Percentiles rank a stretch among this genome's conserved stretches.
phyloP scores from a whole-genome alignment of 2,329 filamentous ascomycete species.

The Phoma sp. region DNA sequence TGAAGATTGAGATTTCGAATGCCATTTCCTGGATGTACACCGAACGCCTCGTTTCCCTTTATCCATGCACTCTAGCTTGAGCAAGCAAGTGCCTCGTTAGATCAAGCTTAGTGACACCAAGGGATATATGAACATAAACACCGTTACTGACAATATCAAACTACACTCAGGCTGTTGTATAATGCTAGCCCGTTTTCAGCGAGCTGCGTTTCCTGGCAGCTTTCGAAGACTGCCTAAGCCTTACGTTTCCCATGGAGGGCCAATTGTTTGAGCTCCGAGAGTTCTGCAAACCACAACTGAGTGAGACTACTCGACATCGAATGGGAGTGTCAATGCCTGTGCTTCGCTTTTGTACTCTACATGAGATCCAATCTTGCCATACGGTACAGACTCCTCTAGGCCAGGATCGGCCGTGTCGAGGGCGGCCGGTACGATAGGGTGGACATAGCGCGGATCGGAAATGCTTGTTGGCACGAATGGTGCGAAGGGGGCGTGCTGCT shows the following conservation, averaged over 20 bases:
- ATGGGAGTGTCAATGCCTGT: neutral
- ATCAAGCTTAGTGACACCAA: neutral
- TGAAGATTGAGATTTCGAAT: neutral
- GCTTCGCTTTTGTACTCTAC: neutral
- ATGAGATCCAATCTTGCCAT: neutral
- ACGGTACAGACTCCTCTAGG: too few relatives aligned
- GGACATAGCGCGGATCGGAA: neutral
- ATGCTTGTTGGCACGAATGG: neutral
- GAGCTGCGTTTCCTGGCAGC: neutral
- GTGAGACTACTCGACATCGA: neutral
- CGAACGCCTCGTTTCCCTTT: neutral
- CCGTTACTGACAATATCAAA: neutral
- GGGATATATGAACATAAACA: neutral
- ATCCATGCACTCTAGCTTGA: neutral
- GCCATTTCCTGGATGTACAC: neutral
- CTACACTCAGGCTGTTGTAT: neutral
- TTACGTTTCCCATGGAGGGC: conserved; percentile 4
- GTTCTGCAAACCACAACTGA: neutral
- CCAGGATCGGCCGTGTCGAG: neutral
- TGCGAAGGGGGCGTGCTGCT: conserved; percentile 15
- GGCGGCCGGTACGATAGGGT: neutral
- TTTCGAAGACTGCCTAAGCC: neutral
- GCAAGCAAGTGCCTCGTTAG: neutral
- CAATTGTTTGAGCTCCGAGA: neutral
- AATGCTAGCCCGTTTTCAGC: neutral